Evolutionary conservation across 192 early-diverging fungal species (phyloP).

Genomic region (Phlyctochytrium bullatum): DNA sequence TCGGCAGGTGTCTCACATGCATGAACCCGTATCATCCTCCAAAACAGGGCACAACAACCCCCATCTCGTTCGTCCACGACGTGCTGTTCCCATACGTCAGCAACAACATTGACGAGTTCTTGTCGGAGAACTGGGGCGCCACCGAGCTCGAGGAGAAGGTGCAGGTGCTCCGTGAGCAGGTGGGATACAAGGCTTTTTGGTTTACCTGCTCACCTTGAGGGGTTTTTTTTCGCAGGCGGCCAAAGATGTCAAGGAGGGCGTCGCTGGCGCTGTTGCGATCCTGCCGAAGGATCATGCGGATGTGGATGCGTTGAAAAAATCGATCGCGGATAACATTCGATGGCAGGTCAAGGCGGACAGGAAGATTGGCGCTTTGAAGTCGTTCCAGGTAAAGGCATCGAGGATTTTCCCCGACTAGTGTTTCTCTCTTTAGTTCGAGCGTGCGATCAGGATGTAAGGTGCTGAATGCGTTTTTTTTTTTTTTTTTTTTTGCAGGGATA

Average conservation of each 20-base stretch:
- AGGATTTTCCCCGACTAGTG: no score
- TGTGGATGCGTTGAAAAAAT: constrained; percentile 41
- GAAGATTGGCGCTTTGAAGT: constrained; percentile 86
- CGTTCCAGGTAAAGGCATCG: constrained; percentile 83
- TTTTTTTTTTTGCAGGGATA: constrained; percentile 69
- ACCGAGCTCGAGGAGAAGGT: constrained; percentile 42
- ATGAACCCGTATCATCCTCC: no score
- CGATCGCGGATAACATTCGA: constrained; percentile 65
- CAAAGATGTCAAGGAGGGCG: constrained; percentile 13
- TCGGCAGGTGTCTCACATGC: no score
- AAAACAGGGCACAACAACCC: constrained; percentile 94
- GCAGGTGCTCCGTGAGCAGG: constrained; percentile 51
- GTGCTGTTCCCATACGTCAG: constrained; percentile 87
- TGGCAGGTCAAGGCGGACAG: constrained; percentile 87
- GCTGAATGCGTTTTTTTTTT: no score
- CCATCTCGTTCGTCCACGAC: constrained; percentile 94
- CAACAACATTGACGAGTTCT: constrained; percentile 59
- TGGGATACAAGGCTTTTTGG: constrained; percentile 10
- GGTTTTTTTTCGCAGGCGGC: constrained; percentile 13
- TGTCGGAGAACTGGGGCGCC: constrained; percentile 56
- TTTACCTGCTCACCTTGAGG: no score
- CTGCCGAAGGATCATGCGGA: constrained; percentile 21
- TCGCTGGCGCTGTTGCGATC: constrained; percentile 21
- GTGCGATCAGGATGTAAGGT: no score
- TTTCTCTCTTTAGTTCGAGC: no score